Evolutionary conservation across 768 basidiomycete genomes (phyloP).

Genomic region (Dentipellis sp.): DNA sequence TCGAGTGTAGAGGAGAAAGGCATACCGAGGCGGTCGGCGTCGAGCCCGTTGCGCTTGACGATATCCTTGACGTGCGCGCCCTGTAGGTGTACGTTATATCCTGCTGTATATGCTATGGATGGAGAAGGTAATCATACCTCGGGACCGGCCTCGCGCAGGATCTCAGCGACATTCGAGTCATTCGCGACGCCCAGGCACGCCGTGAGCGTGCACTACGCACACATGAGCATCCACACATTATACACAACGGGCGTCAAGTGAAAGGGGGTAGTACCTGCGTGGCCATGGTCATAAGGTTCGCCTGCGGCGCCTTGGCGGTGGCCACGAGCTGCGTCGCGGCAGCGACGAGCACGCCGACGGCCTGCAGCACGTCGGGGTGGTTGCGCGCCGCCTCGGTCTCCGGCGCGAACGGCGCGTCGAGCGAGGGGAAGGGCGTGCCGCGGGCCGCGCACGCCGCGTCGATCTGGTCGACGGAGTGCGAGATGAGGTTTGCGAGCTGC

Average conservation of each 20-base stretch:
- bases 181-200: neutral
- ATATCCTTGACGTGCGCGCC: slow-evolving; percentile 31
- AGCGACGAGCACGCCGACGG: slow-evolving; percentile 22
- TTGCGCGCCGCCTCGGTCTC: slow-evolving; percentile 22
- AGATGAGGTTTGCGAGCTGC: neutral
- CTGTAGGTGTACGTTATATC: slow-evolving; percentile 6
- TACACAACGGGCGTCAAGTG: neutral
- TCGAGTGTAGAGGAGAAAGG: neutral
- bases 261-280: slow-evolving; percentile 2
- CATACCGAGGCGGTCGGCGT: slow-evolving; percentile 27
- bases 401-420: slow-evolving; percentile 20
- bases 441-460: slow-evolving; percentile 15
- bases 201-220: neutral
- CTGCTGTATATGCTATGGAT: neutral
- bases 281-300: slow-evolving; percentile 10
- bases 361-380: slow-evolving; percentile 21
- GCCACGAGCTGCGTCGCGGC: slow-evolving; percentile 27
- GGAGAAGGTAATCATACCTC: neutral
- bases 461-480: slow-evolving; percentile 15
- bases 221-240: neutral
- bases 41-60: slow-evolving; percentile 21
- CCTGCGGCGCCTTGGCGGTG: slow-evolving; percentile 20
- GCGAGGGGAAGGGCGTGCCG: slow-evolving; percentile 17
- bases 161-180: neutral
- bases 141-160: neutral